Percentiles rank a stretch among this genome's conserved stretches.
phyloP scores from a whole-genome alignment of 2,329 filamentous ascomycete species.

The Hypoxylon sp. region DNA sequence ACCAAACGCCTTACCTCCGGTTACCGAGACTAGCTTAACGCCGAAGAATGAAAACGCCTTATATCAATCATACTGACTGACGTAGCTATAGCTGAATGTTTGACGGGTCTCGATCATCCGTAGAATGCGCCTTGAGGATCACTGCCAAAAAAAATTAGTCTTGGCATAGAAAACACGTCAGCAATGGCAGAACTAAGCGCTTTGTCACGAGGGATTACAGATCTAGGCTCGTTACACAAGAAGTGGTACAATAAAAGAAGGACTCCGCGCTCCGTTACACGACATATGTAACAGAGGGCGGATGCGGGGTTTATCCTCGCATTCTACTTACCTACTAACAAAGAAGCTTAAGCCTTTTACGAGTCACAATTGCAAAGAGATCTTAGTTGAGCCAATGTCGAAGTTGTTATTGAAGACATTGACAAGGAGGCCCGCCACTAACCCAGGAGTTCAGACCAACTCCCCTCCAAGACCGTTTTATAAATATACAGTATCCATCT shows the following conservation, averaged over 20 bases:
- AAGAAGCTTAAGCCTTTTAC: neutral
- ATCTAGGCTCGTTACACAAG: neutral
- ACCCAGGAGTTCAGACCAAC: constrained; percentile 3
- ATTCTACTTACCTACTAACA: neutral
- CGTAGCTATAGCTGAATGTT: neutral
- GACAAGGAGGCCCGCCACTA: constrained; percentile 8
- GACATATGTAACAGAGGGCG: neutral
- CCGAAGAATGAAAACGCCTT: neutral
- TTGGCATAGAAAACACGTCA: neutral
- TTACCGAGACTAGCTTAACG: constrained; percentile 4
- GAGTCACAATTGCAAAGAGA: neutral
- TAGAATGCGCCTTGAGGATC: neutral
- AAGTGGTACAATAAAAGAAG: neutral
- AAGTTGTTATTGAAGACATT: constrained; percentile 4
- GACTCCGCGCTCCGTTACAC: neutral
- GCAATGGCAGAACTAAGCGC: neutral
- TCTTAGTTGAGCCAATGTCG: neutral
- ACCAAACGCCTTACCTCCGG: neutral
- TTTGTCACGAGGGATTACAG: neutral
- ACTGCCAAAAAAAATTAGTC: no score
- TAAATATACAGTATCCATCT: neutral
- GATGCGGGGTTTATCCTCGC: neutral
- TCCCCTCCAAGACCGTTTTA: constrained; percentile 8
- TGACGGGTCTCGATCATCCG: neutral
- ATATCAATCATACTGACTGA: neutral